phyloP scores from a whole-genome alignment of 2,329 filamentous ascomycete species.

The Zasmidium angulare region DNA sequence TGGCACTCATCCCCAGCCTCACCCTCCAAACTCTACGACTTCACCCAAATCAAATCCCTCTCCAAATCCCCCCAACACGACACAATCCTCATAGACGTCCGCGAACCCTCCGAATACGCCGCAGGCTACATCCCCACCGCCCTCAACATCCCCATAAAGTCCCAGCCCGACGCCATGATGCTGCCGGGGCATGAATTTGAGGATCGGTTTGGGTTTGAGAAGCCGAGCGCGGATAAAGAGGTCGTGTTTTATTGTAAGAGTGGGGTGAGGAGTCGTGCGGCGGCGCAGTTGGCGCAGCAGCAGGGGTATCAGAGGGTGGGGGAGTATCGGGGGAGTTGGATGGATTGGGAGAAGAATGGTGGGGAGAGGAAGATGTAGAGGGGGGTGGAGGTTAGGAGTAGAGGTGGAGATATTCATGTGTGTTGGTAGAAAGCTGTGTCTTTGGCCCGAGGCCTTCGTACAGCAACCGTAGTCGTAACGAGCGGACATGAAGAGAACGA shows the following conservation, averaged over 20 bases:
- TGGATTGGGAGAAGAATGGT: slow-evolving; percentile 77
- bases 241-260: slow-evolving; percentile 92
- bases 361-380: slow-evolving; percentile 54
- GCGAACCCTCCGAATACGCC: slow-evolving; percentile 68
- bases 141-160: slow-evolving; percentile 77
- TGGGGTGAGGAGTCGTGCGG: slow-evolving; percentile 76
- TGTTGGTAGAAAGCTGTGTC: too few species aligned
- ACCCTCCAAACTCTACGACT: slow-evolving; percentile 40
- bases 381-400: too few species aligned
- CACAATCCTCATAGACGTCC: slow-evolving; percentile 56
- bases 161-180: slow-evolving; percentile 76
- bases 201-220: slow-evolving; percentile 74
- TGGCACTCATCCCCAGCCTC: slow-evolving; percentile 38
- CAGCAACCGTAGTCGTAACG: too few species aligned
- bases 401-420: too few species aligned
- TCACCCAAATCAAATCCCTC: slow-evolving; percentile 41
- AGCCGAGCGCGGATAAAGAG: slow-evolving; percentile 56
- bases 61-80: slow-evolving; percentile 33
- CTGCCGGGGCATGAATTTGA: slow-evolving; percentile 76
- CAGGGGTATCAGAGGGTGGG: slow-evolving; percentile 72
- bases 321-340: slow-evolving; percentile 74
- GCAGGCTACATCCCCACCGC: slow-evolving; percentile 74
- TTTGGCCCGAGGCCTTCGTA: too few species aligned
- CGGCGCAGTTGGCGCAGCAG: slow-evolving; percentile 72
- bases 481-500: too few species aligned